A percentile compares a stretch with the other conserved stretches of the same genome.
phyloP scores from a whole-genome alignment of 345 rosid genomes.

The Balakata baccata region DNA sequence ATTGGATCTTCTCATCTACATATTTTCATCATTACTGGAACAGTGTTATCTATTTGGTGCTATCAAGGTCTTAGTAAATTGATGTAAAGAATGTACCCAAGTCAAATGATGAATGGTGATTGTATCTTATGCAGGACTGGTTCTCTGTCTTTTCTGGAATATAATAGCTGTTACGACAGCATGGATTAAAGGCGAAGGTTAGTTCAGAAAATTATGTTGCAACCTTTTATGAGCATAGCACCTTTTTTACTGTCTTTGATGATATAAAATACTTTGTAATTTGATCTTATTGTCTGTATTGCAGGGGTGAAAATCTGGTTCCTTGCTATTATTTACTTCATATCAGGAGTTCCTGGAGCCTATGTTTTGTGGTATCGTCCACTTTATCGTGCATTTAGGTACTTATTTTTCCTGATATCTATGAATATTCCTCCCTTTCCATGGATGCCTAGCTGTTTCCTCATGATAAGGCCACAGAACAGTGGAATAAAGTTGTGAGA shows the following conservation, averaged over 20 bases:
- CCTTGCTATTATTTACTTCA: slow-evolving; percentile 87
- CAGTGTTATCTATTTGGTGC: neutral
- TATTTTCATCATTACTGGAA: neutral
- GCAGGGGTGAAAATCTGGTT: slow-evolving; percentile 91
- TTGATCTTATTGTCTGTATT: slow-evolving; percentile 11
- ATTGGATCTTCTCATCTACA: neutral
- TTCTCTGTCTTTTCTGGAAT: slow-evolving; percentile 81
- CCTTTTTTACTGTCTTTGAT: neutral
- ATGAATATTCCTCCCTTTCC: neutral
- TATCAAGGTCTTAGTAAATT: no score
- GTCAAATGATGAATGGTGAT: slow-evolving; percentile 7
- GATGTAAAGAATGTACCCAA: neutral
- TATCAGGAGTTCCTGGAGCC: slow-evolving; percentile 76
- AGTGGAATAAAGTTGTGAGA: neutral
- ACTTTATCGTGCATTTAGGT: slow-evolving; percentile 92
- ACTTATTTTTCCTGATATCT: neutral
- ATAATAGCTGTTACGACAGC: slow-evolving; percentile 70
- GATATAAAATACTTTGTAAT: neutral
- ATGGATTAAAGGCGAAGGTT: slow-evolving; percentile 86
- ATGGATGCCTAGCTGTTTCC: neutral
- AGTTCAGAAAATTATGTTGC: slow-evolving; percentile 17
- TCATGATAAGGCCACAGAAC: neutral
- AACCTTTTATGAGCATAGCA: neutral
- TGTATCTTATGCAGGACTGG: slow-evolving; percentile 55
- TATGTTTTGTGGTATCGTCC: slow-evolving; percentile 71